phyloP scores from a whole-genome alignment of 495 filamentous ascomycete genomes.

The Lasiosphaeria hispida region DNA sequence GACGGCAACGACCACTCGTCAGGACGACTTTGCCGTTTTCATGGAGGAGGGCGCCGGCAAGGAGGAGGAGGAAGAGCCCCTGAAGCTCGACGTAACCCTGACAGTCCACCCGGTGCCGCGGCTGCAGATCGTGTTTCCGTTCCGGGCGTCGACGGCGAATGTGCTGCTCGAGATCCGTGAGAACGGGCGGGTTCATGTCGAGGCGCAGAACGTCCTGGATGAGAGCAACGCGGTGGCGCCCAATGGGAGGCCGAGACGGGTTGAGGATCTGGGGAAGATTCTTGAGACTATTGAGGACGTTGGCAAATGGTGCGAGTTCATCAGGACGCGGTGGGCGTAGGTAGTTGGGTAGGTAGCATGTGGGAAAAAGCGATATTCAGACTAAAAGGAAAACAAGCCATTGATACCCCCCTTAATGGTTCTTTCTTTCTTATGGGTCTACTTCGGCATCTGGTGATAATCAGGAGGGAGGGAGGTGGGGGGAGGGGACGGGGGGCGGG shows the following conservation, averaged over 20 bases:
- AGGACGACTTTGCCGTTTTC: conserved; percentile 35
- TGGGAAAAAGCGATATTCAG: not conserved
- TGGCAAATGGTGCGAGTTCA: conserved; percentile 58
- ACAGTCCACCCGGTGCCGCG: conserved; percentile 45
- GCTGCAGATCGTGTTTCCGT: conserved; percentile 51
- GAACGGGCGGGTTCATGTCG: conserved; percentile 56
- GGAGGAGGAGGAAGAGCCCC: conserved; percentile 1
- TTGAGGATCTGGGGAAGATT: conserved; percentile 34
- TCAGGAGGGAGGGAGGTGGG: too few species aligned
- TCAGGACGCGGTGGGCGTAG: conserved; percentile 33
- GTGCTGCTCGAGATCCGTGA: conserved; percentile 59
- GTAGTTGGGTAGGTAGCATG: not conserved
- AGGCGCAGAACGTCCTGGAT: conserved; percentile 40
- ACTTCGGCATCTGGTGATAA: too few species aligned
- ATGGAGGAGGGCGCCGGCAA: conserved; percentile 18
- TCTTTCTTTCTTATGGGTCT: too few species aligned
- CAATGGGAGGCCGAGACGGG: conserved; percentile 21
- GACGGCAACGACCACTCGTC: conserved; percentile 23
- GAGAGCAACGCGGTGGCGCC: conserved; percentile 22
- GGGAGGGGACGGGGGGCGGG: too few species aligned
- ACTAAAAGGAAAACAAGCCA: not conserved
- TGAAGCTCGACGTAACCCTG: conserved; percentile 50
- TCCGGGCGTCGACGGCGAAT: conserved; percentile 38
- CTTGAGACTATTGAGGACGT: conserved; percentile 48
- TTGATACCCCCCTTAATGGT: not conserved